Base-by-base conservation (phyloP, 1,139 yeast species). In the Candida mesenterica region DNA sequence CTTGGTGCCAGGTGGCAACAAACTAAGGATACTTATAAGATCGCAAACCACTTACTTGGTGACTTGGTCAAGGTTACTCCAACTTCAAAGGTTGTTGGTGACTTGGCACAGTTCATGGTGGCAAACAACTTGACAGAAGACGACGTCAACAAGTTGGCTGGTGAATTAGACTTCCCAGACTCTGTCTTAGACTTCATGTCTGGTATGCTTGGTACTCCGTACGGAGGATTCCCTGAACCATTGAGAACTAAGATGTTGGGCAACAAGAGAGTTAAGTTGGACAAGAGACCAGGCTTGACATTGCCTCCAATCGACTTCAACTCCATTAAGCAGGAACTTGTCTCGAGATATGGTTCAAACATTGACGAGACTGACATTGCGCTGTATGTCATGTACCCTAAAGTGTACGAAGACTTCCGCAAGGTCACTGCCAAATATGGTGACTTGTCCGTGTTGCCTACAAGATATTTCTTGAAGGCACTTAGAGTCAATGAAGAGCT, bases 211-310 rank as follows among this genome's bases (percentile, higher is more conserved):
- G 99, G 99, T 59, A 92, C 92, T 53, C 99, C 99, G 52, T 89
- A 87, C 59, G 98, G 98, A 50, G 99, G 99, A 5, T 92, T 94
- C 95, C 98, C 98, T 37, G 99, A 92, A 68, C 98, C 99, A 32
- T 75, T 92, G 63, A 82, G 98, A 69, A 73, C 96, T 31, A 86
- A 90, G 60, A 77, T 92, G 44, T 79, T 92, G 59, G 69, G 71
- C 34, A 78, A 77, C 59, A 90, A 89, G 79, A 84, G 99, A 68
- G 82, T 86, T 65, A 88, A 89, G 68, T 79, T 92, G 62, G 77
- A 79, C 44, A 70, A 75, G 51, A 84, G 98, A 65, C 98, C 99
- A 32, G 99, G 98, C 42, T 78, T 90, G 58, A 79, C 79, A 51
- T 71, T 92, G 57, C 75, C 79, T 40, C 97, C 98, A 49, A 73